Percentiles rank a stretch among this genome's conserved stretches.
Evolutionary conservation across 177 flowering plant genomes (phyloP).

Genomic region (Vitis hybrid): DNA sequence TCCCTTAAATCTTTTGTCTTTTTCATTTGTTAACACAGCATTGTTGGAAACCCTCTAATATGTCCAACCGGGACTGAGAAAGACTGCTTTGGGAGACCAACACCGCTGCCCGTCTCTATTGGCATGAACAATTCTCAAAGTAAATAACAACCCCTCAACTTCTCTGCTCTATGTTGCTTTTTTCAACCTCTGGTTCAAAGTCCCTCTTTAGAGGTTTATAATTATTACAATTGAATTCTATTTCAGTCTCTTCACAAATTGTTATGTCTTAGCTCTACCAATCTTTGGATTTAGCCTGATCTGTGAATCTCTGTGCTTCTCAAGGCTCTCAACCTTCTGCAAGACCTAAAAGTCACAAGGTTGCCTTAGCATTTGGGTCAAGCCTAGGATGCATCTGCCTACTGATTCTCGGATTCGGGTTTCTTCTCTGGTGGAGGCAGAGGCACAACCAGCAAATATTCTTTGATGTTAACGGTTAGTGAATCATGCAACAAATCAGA

Average conservation of each 20-base stretch:
- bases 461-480: constrained; percentile 57
- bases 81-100: constrained; percentile 51
- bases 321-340: constrained; percentile 34
- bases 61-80: constrained; percentile 72
- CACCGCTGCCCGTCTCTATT: constrained; percentile 47
- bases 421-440: constrained; percentile 55
- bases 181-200: no score
- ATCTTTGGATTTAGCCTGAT: background rate
- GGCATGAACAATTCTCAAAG: constrained; percentile 49
- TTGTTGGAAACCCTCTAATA: constrained; percentile 80
- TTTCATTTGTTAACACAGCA: constrained; percentile 37
- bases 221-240: background rate
- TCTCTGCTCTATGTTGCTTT: constrained; percentile 1
- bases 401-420: constrained; percentile 40
- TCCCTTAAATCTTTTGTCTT: background rate
- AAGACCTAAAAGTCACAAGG: constrained; percentile 32
- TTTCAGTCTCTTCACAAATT: background rate
- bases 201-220: background rate
- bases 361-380: constrained; percentile 47
- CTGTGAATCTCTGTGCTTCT: constrained; percentile 7
- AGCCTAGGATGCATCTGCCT: constrained; percentile 46
- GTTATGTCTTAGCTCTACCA: background rate
- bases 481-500: background rate
- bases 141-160: constrained; percentile 14
- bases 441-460: constrained; percentile 52